A percentile compares a stretch with the other conserved stretches of the same genome.
These are phyloP conservation scores for Trypanosoma caninum DNA, from an alignment of 208 protist species.

Conservation along the genomic window DNA sequence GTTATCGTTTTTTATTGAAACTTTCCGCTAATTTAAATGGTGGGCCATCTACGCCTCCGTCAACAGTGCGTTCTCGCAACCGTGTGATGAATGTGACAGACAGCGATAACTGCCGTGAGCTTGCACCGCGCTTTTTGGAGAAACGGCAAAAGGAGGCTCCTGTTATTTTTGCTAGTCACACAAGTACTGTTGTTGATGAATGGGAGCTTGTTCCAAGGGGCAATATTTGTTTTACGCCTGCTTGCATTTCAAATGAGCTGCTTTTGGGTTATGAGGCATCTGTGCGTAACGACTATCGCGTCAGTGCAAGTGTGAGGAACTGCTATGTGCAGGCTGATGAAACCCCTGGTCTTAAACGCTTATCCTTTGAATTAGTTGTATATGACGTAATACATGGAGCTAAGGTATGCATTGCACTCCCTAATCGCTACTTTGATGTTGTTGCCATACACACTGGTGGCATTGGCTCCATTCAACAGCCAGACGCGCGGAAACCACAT, in stretches of 20 bases:
- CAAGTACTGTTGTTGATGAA: conserved; percentile 41
- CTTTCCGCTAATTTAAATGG: conserved; percentile 45
- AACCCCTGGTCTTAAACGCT: conserved; percentile 23
- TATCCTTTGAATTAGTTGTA: conserved; percentile 37
- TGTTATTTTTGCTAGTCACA: conserved; percentile 25
- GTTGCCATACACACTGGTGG: conserved; percentile 39
- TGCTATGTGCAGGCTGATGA: conserved; percentile 33
- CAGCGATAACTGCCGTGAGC: conserved; percentile 8
- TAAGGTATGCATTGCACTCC: conserved; percentile 47
- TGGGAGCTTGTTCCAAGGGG: conserved; percentile 34
- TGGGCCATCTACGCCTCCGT: background rate
- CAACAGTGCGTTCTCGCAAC: conserved; percentile 10
- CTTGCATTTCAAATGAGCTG: conserved; percentile 40
- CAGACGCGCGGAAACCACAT: conserved; percentile 30
- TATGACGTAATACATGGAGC: conserved; percentile 28
- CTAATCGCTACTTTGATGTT: conserved; percentile 50
- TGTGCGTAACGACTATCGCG: background rate
- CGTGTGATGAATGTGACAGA: conserved; percentile 21
- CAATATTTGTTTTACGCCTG: conserved; percentile 39
- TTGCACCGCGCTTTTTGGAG: background rate
- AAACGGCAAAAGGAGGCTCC: conserved; percentile 20
- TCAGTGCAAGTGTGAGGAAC: conserved; percentile 26
- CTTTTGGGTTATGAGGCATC: conserved; percentile 36
- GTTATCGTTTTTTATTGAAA: conserved; percentile 75
- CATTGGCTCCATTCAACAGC: conserved; percentile 30